Evolutionary conservation across 202 grass and related monocot species (phyloP), one percentile per base, ranked within the genome.

Genomic region (Tripidium arundinaceum): DNA sequence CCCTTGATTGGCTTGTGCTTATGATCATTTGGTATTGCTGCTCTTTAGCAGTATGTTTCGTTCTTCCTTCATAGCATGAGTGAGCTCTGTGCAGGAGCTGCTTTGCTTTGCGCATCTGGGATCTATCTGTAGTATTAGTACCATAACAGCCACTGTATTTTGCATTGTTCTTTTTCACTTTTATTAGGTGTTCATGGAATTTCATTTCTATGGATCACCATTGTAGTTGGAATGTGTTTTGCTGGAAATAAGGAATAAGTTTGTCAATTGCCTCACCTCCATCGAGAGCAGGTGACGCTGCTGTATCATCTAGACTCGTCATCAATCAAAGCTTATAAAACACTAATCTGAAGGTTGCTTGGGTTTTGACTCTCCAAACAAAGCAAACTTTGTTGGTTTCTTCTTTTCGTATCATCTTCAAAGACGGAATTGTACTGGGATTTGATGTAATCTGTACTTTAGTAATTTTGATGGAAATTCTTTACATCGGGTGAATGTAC

Each of bases 1-100:
- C 82, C 88, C 96, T 72, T 98, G 69, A 90, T 77, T 74, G 8
- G 11, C 14, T 61, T 27, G 26, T 29, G 60, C 47, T 54, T 45
- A 27, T 82, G 57, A 60, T 81, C 31, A 2, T 62, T 47, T 52
- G 59, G 29, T 82, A 34, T 72, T 62, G 29, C 12, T 47, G 7
- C 41, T 10, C 16, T 84, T 68, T 36, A 65, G 65, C 63, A 88
- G 43, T 37, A 80, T 58, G 54, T 29, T 45, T 52, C 76, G 54
- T 31, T 81, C 16, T 46, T 71, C 66, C 27, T 46, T 71, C 63
- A 58, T 57, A 80, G n/a, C 76, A 76, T 81, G 81, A 85, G 65
- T 40, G 62, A 47, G 64, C 63, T 88, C 33, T 70, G 10, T 62
- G 40, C 34, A n/a, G n/a, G n/a, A n/a, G n/a, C n/a, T n/a, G n/a